Percentiles rank a stretch among this genome's conserved stretches.
These are phyloP conservation scores for Lactarius quietus DNA, from an alignment of 768 basidiomycete species.

Conservation along the genomic window DNA sequence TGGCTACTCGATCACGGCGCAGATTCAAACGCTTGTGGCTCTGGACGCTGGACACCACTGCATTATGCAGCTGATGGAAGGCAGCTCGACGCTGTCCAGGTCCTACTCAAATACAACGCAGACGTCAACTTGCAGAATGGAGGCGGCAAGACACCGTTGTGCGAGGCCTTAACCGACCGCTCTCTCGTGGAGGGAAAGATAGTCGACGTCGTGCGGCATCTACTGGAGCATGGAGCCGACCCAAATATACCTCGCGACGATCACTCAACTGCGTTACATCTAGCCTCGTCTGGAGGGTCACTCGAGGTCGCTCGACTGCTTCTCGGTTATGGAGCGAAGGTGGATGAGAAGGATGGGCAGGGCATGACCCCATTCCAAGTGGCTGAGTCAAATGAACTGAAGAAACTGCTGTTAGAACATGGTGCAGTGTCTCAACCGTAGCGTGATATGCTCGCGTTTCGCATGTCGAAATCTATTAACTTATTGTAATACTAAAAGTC, in stretches of 20 bases:
- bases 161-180: too few species aligned
- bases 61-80: not conserved
- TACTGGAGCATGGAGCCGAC: not conserved
- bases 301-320: not conserved
- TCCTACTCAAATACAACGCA: not conserved
- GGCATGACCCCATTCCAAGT: not conserved
- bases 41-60: not conserved
- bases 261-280: not conserved
- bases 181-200: not conserved
- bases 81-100: not conserved
- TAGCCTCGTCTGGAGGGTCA: not conserved
- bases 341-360: not conserved
- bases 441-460: not conserved
- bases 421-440: not conserved
- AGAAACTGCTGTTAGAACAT: not conserved
- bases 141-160: not conserved
- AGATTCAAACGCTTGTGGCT: not conserved
- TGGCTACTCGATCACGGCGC: not conserved
- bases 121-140: not conserved
- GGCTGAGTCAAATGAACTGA: not conserved
- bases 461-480: not conserved
- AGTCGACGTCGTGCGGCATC: not conserved
- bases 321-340: not conserved
- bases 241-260: not conserved
- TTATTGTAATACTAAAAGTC: not conserved